Conservation (phyloP, 2,329 filamentous ascomycete species). For the Neonectria neomacrospora region DNA sequence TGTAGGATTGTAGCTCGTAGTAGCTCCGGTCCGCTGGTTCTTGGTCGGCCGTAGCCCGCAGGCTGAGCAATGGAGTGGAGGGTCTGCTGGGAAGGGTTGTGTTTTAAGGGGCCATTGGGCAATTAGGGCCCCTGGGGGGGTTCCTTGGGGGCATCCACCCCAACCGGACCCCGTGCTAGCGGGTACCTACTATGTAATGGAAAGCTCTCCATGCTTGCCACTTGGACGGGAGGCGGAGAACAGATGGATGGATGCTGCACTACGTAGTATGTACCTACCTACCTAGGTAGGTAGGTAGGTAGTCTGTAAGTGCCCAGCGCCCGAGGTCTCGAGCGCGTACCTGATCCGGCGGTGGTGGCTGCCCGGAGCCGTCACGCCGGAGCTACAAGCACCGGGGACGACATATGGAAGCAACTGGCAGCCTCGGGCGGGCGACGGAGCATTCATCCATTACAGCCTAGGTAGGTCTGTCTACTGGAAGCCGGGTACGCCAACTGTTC, state of each 20-base stretch:
- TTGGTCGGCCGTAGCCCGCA: neutral
- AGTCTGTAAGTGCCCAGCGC: neutral
- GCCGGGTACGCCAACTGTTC: conserved; percentile 20
- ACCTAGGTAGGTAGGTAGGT: no score
- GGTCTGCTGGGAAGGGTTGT: conserved; percentile 6
- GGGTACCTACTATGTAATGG: no score
- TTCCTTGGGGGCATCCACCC: neutral
- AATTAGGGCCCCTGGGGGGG: neutral
- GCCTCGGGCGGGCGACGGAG: neutral
- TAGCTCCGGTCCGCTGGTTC: conserved; percentile 21
- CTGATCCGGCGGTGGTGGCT: neutral
- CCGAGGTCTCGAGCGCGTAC: neutral
- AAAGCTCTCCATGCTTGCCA: neutral
- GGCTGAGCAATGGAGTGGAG: conserved; percentile 10
- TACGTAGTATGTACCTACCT: no score
- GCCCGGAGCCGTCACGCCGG: neutral
- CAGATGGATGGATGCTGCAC: no score
- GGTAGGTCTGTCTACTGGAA: conserved; percentile 14
- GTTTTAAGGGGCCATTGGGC: conserved; percentile 20
- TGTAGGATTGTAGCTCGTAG: neutral
- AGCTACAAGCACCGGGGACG: neutral
- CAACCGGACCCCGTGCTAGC: neutral
- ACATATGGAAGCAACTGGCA: no score
- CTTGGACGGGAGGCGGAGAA: neutral
- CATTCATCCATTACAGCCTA: no score